These are phyloP conservation scores for Saccharum hybrid DNA, from an alignment of 202 grass and related monocot species.

Conservation along the genomic window DNA sequence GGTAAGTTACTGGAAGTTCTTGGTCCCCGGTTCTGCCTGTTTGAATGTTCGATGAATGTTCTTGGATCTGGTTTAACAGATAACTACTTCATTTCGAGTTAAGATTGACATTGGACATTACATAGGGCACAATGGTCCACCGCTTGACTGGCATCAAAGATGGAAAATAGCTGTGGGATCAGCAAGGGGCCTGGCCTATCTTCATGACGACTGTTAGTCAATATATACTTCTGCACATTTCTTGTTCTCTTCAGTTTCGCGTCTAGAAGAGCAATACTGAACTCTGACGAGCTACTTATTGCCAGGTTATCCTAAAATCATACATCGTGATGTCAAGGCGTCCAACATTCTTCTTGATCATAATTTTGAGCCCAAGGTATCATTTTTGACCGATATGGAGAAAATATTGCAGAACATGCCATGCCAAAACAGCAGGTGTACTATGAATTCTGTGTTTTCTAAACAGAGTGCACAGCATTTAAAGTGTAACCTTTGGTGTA, in stretches of 20 bases:
- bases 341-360: slow-evolving; percentile 67
- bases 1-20: slow-evolving; percentile 14
- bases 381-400: neutral
- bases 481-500: neutral
- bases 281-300: neutral
- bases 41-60: neutral
- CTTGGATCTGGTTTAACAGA: neutral
- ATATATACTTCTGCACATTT: neutral
- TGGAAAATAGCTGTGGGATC: slow-evolving; percentile 67
- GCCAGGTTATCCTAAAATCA: slow-evolving; percentile 63
- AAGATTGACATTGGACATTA: neutral
- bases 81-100: neutral
- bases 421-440: neutral
- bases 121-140: slow-evolving; percentile 45
- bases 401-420: neutral
- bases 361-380: slow-evolving; percentile 66
- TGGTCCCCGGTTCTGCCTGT: neutral
- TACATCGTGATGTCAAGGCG: slow-evolving; percentile 68
- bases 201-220: slow-evolving; percentile 63
- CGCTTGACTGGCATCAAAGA: slow-evolving; percentile 64
- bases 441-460: neutral
- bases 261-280: neutral
- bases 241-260: neutral
- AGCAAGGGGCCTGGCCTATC: slow-evolving; percentile 64
- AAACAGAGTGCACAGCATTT: neutral